These are phyloP conservation scores for Cyamopsis tetragonoloba DNA, from an alignment of 306 rosid species.

Conservation along the genomic window DNA sequence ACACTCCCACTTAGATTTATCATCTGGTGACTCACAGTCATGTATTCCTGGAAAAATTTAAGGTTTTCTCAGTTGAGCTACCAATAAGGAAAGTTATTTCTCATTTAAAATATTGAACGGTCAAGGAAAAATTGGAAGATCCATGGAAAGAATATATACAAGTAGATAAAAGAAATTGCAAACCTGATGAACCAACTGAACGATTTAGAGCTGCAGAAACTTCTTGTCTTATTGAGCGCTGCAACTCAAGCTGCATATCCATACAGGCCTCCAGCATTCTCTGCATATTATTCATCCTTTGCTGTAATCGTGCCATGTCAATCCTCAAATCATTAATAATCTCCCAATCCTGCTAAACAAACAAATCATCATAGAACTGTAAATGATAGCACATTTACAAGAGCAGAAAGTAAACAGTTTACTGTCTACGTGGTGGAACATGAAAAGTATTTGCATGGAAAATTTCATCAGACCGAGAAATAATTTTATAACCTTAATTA, in stretches of 20 bases:
- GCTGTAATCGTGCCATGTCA: constrained; percentile 86
- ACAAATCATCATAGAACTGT: background rate
- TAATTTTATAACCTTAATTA: background rate
- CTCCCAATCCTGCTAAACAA: constrained; percentile 75
- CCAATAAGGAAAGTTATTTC: background rate
- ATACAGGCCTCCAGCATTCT: constrained; percentile 93
- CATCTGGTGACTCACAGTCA: constrained; percentile 45
- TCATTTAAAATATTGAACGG: background rate
- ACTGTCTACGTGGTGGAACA: background rate
- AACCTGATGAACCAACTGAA: constrained; percentile 60
- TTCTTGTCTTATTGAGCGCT: constrained; percentile 87
- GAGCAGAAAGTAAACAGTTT: background rate
- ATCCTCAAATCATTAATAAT: constrained; percentile 79
- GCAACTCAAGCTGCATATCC: constrained; percentile 99
- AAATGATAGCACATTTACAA: background rate
- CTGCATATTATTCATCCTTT: constrained; percentile 87
- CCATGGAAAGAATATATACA: background rate
- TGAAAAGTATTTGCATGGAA: background rate
- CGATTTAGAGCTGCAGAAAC: constrained; percentile 91
- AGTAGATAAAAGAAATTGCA: background rate
- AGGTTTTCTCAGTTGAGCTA: background rate
- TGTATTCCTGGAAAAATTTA: constrained; percentile 38
- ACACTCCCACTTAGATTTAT: constrained; percentile 73
- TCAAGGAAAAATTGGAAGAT: background rate
- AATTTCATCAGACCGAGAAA: background rate